These are phyloP conservation scores for Chlamydomonas schloesseri DNA, from an alignment of 139 green algal species.

Conservation along the genomic window DNA sequence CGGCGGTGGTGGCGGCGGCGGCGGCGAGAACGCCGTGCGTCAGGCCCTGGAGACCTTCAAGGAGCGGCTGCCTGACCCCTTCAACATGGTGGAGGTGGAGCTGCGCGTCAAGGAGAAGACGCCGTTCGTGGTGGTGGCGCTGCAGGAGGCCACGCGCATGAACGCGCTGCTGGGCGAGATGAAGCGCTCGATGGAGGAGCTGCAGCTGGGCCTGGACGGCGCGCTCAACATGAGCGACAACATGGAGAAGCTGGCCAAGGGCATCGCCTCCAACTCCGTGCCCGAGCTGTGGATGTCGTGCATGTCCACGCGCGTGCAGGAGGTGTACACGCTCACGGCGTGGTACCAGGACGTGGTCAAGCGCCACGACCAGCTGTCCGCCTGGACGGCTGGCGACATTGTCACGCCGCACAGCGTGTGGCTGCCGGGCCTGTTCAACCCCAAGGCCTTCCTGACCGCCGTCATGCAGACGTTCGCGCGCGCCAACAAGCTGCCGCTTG, in stretches of 20 bases:
- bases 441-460: conserved; percentile 91
- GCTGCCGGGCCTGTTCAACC: conserved; percentile 90
- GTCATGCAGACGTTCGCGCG: conserved; percentile 91
- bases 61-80: conserved; percentile 78
- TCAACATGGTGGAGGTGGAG: conserved; percentile 91
- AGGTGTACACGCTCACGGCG: conserved; percentile 76
- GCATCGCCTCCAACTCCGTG: conserved; percentile 82
- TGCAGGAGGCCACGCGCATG: conserved; percentile 86
- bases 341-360: conserved; percentile 85
- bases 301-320: conserved; percentile 87
- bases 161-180: conserved; percentile 86
- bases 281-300: conserved; percentile 81
- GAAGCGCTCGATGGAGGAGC: conserved; percentile 86
- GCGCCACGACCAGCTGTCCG: conserved; percentile 82
- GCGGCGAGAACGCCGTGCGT: conserved; percentile 70
- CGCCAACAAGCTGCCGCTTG: conserved; percentile 84
- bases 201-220: conserved; percentile 87
- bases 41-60: conserved; percentile 71
- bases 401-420: conserved; percentile 77
- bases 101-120: conserved; percentile 83
- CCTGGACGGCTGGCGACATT: conserved; percentile 78
- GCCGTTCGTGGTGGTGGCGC: conserved; percentile 85
- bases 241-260: conserved; percentile 84
- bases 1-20: conserved; percentile 58
- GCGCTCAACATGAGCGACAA: conserved; percentile 89